Percentiles rank a stretch among this genome's conserved stretches.
Conservation (phyloP, 192 early-diverging fungal genomes). For the Backusella morwellensis region DNA sequence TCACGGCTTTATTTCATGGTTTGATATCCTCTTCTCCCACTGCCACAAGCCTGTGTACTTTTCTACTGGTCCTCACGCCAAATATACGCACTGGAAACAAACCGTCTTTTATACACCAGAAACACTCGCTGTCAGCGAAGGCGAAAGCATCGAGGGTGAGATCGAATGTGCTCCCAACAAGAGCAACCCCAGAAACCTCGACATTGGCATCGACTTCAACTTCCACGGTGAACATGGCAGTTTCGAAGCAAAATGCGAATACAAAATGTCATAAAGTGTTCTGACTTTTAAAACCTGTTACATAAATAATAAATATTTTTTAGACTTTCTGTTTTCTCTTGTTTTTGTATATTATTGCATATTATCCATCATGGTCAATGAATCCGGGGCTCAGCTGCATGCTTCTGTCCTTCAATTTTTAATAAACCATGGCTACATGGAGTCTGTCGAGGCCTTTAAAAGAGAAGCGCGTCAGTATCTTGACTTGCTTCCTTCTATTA, state of each 20-base stretch:
- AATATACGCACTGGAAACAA: slow-evolving; percentile 99
- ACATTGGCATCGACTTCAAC: slow-evolving; percentile 78
- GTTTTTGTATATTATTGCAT: background rate
- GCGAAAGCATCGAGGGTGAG: slow-evolving; percentile 64
- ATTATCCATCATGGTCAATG: background rate
- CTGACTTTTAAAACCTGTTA: background rate
- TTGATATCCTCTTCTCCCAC: slow-evolving; percentile 93
- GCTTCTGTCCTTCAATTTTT: slow-evolving; percentile 42
- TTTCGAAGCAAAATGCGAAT: slow-evolving; percentile 27
- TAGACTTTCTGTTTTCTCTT: background rate
- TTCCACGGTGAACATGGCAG: slow-evolving; percentile 50
- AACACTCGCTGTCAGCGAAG: slow-evolving; percentile 66
- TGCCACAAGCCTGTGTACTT: slow-evolving; percentile 85
- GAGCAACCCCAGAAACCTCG: slow-evolving; percentile 90
- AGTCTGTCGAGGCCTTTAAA: slow-evolving; percentile 41
- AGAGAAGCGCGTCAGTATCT: slow-evolving; percentile 39
- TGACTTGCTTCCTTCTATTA: slow-evolving; percentile 33
- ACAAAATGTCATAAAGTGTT: slow-evolving; percentile 27
- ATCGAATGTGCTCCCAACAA: slow-evolving; percentile 63
- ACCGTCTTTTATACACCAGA: slow-evolving; percentile 94
- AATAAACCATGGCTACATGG: slow-evolving; percentile 34
- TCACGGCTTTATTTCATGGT: slow-evolving; percentile 94
- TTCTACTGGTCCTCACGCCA: slow-evolving; percentile 77
- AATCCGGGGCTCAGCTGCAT: background rate
- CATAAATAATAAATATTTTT: background rate